Conservation (phyloP, 1,139 yeast genomes). For the Candida tropicalis region DNA sequence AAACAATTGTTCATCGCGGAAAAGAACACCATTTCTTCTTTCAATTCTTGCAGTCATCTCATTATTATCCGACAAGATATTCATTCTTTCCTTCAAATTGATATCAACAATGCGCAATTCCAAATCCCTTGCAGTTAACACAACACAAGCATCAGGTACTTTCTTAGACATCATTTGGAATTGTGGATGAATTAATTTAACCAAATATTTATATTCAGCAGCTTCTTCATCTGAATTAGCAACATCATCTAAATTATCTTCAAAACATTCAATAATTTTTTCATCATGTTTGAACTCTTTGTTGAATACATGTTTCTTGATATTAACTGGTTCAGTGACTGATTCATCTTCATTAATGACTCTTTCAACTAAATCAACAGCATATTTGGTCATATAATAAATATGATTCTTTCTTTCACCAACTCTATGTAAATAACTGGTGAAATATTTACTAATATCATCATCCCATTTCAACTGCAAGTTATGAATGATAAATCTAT, state of each 20-base stretch:
- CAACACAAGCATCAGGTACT: slow-evolving; percentile 36
- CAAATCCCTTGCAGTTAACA: slow-evolving; percentile 71
- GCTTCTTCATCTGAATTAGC: slow-evolving; percentile 30
- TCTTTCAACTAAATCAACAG: slow-evolving; percentile 62
- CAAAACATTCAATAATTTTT: slow-evolving; percentile 38
- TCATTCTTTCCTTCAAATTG: slow-evolving; percentile 52
- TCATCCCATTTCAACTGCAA: slow-evolving; percentile 83
- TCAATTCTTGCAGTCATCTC: slow-evolving; percentile 58
- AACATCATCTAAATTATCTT: slow-evolving; percentile 32
- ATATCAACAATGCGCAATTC: slow-evolving; percentile 67
- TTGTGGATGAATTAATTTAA: slow-evolving; percentile 49
- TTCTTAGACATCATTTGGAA: slow-evolving; percentile 41
- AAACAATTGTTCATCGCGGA: slow-evolving; percentile 73
- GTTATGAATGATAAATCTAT: slow-evolving; percentile 78
- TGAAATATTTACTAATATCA: slow-evolving; percentile 59
- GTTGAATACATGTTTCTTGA: slow-evolving; percentile 17
- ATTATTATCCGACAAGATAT: slow-evolving; percentile 35
- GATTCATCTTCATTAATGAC: slow-evolving; percentile 28
- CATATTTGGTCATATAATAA: slow-evolving; percentile 70
- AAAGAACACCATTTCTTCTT: slow-evolving; percentile 66
- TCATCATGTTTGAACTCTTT: slow-evolving; percentile 27
- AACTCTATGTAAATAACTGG: slow-evolving; percentile 62
- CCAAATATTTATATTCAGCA: slow-evolving; percentile 39
- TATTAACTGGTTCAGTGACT: slow-evolving; percentile 16
- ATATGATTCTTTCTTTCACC: slow-evolving; percentile 57